These are phyloP conservation scores for Ceratocystis lukuohia DNA, from an alignment of 2,329 filamentous ascomycete genomes.

Conservation along the genomic window DNA sequence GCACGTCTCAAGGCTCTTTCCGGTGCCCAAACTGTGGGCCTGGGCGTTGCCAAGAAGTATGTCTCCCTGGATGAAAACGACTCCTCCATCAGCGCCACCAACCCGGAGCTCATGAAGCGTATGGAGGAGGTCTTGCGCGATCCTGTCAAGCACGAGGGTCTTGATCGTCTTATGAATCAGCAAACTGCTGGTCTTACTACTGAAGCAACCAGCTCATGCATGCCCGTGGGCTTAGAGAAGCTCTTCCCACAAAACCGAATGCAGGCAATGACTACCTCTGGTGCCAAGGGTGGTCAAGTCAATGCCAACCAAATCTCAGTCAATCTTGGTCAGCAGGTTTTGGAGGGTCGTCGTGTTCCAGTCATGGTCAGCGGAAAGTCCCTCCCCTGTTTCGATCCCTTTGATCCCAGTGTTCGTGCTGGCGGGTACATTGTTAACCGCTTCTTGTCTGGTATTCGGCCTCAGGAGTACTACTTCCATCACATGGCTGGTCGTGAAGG, in stretches of 20 bases:
- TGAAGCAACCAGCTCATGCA: constrained; percentile 61
- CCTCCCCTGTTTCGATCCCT: constrained; percentile 83
- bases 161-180: constrained; percentile 79
- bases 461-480: constrained; percentile 98
- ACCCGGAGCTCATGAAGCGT: constrained; percentile 38
- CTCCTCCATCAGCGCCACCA: constrained; percentile 47
- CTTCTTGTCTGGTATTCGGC: constrained; percentile 93
- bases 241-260: constrained; percentile 95
- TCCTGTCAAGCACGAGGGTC: constrained; percentile 73
- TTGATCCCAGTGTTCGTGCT: constrained; percentile 75
- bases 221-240: constrained; percentile 75
- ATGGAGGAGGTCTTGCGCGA: constrained; percentile 85
- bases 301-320: constrained; percentile 97
- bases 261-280: constrained; percentile 96
- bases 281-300: constrained; percentile 83
- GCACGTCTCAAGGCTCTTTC: constrained; percentile 54
- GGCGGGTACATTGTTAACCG: constrained; percentile 90
- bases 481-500: constrained; percentile 98
- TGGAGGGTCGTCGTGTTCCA: constrained; percentile 88
- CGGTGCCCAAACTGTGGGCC: constrained; percentile 55
- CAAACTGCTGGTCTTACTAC: constrained; percentile 59
- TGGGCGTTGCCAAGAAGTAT: constrained; percentile 72
- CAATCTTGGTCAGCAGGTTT: constrained; percentile 88
- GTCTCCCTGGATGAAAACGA: constrained; percentile 59
- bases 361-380: constrained; percentile 98